Evolutionary conservation across 2,329 filamentous ascomycete genomes (phyloP).

Genomic region (Ceratocystis papillata): DNA sequence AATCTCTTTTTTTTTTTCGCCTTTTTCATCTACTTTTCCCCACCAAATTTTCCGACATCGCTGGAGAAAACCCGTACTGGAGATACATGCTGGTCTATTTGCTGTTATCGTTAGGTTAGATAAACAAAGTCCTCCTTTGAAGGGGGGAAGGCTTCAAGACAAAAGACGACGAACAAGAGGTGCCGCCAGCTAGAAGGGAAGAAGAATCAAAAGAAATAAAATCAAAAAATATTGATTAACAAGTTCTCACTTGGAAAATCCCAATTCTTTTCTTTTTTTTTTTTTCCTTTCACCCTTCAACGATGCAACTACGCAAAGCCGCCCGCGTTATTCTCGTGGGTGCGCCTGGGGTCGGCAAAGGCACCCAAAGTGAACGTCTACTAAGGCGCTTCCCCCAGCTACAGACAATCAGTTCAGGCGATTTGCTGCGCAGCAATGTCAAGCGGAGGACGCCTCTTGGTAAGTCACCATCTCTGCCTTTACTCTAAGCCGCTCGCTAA

Average conservation of each 20-base stretch:
- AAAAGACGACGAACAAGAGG: background rate
- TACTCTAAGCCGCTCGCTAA: background rate
- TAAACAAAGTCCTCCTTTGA: too few species aligned
- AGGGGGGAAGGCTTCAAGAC: background rate
- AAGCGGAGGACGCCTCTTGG: constrained; percentile 76
- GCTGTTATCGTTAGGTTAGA: constrained; percentile 1
- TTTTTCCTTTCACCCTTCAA: background rate
- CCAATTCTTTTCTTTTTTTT: background rate
- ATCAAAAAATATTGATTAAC: background rate
- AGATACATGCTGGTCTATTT: background rate
- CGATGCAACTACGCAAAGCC: constrained; percentile 61
- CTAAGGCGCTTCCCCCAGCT: constrained; percentile 80
- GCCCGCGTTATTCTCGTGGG: constrained; percentile 91
- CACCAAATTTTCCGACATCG: constrained; percentile 12
- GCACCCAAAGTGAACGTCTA: constrained; percentile 84
- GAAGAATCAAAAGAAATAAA: background rate
- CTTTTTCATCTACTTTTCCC: background rate
- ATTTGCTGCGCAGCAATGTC: constrained; percentile 86
- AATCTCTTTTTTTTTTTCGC: background rate
- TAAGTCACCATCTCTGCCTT: constrained; percentile 35
- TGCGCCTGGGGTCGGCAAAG: constrained; percentile 93
- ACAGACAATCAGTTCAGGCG: constrained; percentile 84
- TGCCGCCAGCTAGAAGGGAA: too few species aligned
- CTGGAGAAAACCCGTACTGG: constrained; percentile 8
- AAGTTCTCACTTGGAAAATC: background rate